Percentiles rank a stretch among this genome's conserved stretches.
phyloP scores from a whole-genome alignment of 768 basidiomycete species.

The Termitomyces sp. region DNA sequence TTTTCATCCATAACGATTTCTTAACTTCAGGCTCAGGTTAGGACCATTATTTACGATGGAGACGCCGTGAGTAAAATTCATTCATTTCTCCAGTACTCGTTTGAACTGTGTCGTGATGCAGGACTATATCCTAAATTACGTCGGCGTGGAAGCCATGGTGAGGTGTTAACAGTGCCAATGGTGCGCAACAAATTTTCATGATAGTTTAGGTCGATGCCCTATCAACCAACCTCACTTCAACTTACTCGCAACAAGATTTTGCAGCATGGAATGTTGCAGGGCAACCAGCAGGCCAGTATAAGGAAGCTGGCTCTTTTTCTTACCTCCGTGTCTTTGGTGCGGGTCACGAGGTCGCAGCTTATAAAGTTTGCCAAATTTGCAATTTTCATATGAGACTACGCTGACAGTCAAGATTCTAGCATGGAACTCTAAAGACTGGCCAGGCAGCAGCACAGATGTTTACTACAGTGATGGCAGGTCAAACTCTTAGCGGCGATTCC shows the following conservation, averaged over 20 bases:
- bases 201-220: conserved; percentile 38
- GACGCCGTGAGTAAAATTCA: conserved; percentile 40
- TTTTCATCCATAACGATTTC: not conserved
- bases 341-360: conserved; percentile 45
- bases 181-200: not conserved
- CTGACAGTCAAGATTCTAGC: conserved; percentile 18
- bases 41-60: conserved; percentile 51
- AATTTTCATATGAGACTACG: not conserved
- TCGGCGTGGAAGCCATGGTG: conserved; percentile 57
- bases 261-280: conserved; percentile 48
- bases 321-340: conserved; percentile 49
- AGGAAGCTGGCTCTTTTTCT: conserved; percentile 55
- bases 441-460: conserved; percentile 43
- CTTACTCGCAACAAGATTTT: conserved; percentile 40
- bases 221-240: conserved; percentile 38
- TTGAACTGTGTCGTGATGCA: conserved; percentile 9
- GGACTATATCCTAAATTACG: conserved; percentile 53
- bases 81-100: not conserved
- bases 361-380: conserved; percentile 26
- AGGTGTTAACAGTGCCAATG: not conserved
- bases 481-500: conserved; percentile 7
- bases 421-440: conserved; percentile 31
- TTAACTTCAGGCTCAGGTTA: conserved; percentile 19
- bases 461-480: conserved; percentile 32
- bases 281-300: conserved; percentile 45